phyloP scores from a whole-genome alignment of 179 eudicot genomes.

The Kewa caespitosa region DNA sequence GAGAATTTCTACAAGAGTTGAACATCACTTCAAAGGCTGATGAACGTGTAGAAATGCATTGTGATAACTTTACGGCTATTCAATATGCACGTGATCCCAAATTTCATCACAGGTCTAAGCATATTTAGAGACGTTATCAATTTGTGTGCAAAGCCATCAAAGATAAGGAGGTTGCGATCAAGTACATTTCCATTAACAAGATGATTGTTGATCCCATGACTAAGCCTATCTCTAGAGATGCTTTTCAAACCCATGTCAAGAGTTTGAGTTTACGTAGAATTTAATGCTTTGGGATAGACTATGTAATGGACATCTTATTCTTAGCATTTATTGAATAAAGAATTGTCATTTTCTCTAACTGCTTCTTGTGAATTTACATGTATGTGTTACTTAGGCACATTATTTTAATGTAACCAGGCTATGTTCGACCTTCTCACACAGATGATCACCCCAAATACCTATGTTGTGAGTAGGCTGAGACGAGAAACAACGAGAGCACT shows the following conservation, averaged over 20 bases:
- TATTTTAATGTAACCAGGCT: background rate
- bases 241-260: background rate
- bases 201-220: background rate
- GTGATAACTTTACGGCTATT: background rate
- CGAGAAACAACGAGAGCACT: too few relatives aligned
- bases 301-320: background rate
- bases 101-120: background rate
- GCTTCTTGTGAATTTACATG: background rate
- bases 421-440: background rate
- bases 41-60: background rate
- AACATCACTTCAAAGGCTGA: too few relatives aligned
- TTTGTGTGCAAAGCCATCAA: background rate
- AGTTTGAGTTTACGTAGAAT: background rate
- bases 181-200: background rate
- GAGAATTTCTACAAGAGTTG: background rate
- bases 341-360: background rate
- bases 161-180: background rate
- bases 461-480: background rate
- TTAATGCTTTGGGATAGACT: background rate
- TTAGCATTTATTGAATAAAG: background rate
- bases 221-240: background rate
- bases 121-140: background rate
- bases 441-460: background rate
- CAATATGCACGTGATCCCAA: slow-evolving; percentile 4
- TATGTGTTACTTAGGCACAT: background rate